Conservation (phyloP, 1,284 basidiomycete genomes). For the Ceratobasidium sp. region DNA sequence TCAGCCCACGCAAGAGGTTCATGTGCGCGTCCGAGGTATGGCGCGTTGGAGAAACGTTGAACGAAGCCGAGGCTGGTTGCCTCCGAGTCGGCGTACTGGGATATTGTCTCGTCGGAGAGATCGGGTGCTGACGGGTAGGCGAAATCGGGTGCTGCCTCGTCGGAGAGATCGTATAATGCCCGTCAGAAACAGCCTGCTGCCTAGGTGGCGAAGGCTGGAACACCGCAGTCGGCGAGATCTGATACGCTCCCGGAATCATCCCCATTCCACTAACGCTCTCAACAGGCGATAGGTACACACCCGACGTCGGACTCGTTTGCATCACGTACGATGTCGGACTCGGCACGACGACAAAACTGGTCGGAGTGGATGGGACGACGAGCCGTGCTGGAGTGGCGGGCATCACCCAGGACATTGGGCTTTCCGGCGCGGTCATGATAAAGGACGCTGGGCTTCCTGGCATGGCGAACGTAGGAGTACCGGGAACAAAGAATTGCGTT, state of each 20-base stretch:
- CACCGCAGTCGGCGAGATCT: not conserved
- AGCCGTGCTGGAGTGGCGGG: too few relatives aligned
- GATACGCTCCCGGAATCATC: not conserved
- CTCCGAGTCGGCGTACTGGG: not conserved
- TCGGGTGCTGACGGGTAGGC: not conserved
- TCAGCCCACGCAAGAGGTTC: constrained; percentile 19
- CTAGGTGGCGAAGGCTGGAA: not conserved
- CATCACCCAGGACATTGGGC: too few relatives aligned
- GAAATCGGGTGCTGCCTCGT: not conserved
- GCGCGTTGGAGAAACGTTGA: not conserved
- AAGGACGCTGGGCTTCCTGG: too few relatives aligned
- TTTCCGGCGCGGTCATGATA: too few relatives aligned
- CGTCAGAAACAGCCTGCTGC: not conserved
- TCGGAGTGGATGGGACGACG: not conserved
- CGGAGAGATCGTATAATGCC: not conserved
- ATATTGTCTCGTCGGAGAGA: not conserved
- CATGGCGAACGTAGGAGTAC: too few relatives aligned
- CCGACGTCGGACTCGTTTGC: constrained; percentile 17
- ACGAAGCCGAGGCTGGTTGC: not conserved
- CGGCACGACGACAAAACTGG: not conserved
- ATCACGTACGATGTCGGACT: not conserved
- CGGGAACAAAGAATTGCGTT: too few relatives aligned
- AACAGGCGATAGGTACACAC: constrained; percentile 24
- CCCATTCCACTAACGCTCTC: constrained; percentile 1
- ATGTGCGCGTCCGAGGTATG: constrained; percentile 24